Evolutionary conservation across 1,284 basidiomycete species (phyloP).

Genomic region (Microbotryum lychnidis-dioicae): DNA sequence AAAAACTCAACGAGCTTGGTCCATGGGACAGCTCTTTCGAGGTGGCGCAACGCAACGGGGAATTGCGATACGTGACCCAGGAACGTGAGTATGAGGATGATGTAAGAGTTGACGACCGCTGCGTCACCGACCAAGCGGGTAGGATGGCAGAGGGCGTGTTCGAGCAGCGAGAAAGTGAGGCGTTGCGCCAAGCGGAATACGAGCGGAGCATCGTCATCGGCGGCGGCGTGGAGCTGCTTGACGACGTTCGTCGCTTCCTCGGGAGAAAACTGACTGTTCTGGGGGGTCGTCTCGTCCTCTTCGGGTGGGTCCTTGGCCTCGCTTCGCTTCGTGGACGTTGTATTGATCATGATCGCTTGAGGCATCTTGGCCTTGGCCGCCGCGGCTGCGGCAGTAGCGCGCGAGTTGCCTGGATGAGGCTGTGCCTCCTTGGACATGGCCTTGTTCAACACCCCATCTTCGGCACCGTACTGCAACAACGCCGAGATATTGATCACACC

Average conservation of each 20-base stretch:
- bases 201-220: slow-evolving; percentile 42
- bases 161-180: slow-evolving; percentile 70
- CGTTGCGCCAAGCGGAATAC: slow-evolving; percentile 65
- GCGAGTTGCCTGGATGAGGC: neutral
- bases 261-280: too few relatives aligned
- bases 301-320: slow-evolving; percentile 45
- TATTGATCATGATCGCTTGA: slow-evolving; percentile 26
- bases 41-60: slow-evolving; percentile 50
- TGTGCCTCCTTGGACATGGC: slow-evolving; percentile 33
- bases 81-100: slow-evolving; percentile 79
- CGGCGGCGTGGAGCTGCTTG: slow-evolving; percentile 8
- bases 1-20: slow-evolving; percentile 61
- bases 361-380: slow-evolving; percentile 39
- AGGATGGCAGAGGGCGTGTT: slow-evolving; percentile 55
- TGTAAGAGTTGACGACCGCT: slow-evolving; percentile 71
- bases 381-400: too few relatives aligned
- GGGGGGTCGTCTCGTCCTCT: too few relatives aligned
- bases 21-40: slow-evolving; percentile 82
- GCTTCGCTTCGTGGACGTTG: slow-evolving; percentile 45
- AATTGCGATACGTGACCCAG: slow-evolving; percentile 66
- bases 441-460: slow-evolving; percentile 55
- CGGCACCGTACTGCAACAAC: slow-evolving; percentile 79
- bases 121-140: slow-evolving; percentile 9
- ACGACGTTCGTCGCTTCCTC: neutral
- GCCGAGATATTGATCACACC: slow-evolving; percentile 71